phyloP scores from a whole-genome alignment of 2,329 filamentous ascomycete genomes.

The Ilyonectria sp. region DNA sequence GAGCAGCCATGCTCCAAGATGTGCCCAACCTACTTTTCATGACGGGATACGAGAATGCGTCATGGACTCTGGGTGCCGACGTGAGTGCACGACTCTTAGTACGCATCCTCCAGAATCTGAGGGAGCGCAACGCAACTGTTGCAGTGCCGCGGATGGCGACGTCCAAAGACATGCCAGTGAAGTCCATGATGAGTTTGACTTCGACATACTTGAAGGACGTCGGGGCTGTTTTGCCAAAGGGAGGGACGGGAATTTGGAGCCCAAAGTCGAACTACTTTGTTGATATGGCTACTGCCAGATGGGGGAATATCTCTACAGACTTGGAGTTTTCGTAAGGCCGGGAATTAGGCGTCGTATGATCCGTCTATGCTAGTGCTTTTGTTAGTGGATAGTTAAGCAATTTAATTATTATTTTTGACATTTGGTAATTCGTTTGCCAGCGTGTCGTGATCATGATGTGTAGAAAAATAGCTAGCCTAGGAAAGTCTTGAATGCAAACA shows the following conservation, averaged over 20 bases:
- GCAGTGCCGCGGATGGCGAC: slow-evolving; percentile 60
- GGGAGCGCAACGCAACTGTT: slow-evolving; percentile 56
- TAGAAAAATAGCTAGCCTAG: no score
- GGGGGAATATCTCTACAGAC: slow-evolving; percentile 48
- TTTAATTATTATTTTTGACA: no score
- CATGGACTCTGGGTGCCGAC: slow-evolving; percentile 76
- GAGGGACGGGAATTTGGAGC: slow-evolving; percentile 56
- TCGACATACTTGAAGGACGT: slow-evolving; percentile 67
- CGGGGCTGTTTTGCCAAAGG: slow-evolving; percentile 60
- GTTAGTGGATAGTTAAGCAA: no score
- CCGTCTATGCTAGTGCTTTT: no score
- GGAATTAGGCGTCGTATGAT: no score
- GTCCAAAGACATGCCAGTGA: slow-evolving; percentile 54
- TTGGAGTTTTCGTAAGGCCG: slow-evolving; percentile 34
- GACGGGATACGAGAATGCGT: slow-evolving; percentile 72
- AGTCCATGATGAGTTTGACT: slow-evolving; percentile 60
- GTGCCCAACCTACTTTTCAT: slow-evolving; percentile 73
- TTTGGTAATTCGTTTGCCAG: no score
- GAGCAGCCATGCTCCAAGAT: slow-evolving; percentile 72
- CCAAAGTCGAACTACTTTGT: slow-evolving; percentile 50
- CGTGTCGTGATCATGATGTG: no score
- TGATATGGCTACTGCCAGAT: slow-evolving; percentile 49
- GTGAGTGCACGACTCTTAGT: slow-evolving; percentile 64
- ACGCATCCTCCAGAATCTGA: slow-evolving; percentile 67
- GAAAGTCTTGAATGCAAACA: no score